Base-by-base conservation (phyloP, 306 rosid genomes). In the Prosopis cineraria region DNA sequence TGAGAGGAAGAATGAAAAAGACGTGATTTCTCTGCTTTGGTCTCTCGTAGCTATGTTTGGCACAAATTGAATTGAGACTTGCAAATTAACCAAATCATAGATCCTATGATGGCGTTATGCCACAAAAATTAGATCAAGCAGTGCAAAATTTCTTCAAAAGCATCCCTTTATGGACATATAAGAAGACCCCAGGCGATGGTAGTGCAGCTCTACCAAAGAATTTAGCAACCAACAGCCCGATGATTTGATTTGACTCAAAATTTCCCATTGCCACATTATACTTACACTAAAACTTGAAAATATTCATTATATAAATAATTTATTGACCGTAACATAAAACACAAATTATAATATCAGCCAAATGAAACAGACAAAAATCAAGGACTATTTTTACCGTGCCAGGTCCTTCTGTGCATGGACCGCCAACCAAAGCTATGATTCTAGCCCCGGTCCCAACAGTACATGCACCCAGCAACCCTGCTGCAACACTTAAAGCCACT, bases 401-500 rank as follows among this genome's bases (percentile, higher is more conserved):
- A 0, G 98, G 98, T 77, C 98, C 98, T 77, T 93, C 98, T 0
- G 98, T 91, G 85, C 98, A 93, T 1, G 98, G 98, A 52, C 98
- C 98, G 17, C 97, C 98, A 80, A 93, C 98, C 86, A 93, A 82
- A 68, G 97, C 93, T 7, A 93, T 78, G 79, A 93, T 93, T 52
- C 92, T 85, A 30, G 95, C 98, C 58, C 98, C 95, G 33, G 98
- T 93, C 24, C 97, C 95, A 17, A 93, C 87, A 73, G 80, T 64
- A 82, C 94, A 91, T 70, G 97, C 97, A 78, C 90, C 92, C 45
- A 93, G 90, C 94, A 93, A 84, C 8, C 98, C 89, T 0, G 91
- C 85, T 0, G 97, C 93, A 41, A 93, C 94, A 65, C 91, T 89
- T 80, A 93, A 79, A 0, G 98, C 98, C 82, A 91, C 98, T 25